Evolutionary conservation across 2,329 filamentous ascomycete genomes (phyloP).

Genomic region (Curvularia spicifera): DNA sequence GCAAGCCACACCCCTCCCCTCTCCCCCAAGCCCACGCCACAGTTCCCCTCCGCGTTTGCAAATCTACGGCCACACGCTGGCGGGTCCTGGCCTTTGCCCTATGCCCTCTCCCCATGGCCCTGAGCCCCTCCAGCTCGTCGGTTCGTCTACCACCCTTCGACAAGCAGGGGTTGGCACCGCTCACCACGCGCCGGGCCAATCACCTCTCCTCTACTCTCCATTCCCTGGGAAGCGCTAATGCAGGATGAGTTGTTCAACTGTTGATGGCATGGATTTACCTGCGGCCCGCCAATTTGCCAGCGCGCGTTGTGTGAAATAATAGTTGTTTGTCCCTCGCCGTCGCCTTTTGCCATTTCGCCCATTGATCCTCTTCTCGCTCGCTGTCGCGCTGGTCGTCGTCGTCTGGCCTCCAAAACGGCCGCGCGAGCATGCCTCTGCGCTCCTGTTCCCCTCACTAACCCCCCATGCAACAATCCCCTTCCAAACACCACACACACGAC

Average conservation of each 20-base stretch:
- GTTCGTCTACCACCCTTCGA: slow-evolving; percentile 12
- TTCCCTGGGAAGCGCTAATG: slow-evolving; percentile 47
- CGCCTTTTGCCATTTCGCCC: slow-evolving; percentile 11
- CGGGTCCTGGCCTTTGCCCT: not conserved
- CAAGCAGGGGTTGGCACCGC: slow-evolving; percentile 13
- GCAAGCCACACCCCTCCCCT: not conserved
- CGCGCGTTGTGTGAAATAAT: slow-evolving; percentile 38
- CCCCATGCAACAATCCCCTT: slow-evolving; percentile 6
- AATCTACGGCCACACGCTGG: not conserved
- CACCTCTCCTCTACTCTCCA: slow-evolving; percentile 17
- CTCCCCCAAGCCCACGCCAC: no score
- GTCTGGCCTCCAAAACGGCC: slow-evolving; percentile 3
- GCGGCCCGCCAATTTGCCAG: slow-evolving; percentile 32
- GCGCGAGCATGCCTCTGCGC: not conserved
- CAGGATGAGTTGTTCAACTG: slow-evolving; percentile 50
- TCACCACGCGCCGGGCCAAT: slow-evolving; percentile 30
- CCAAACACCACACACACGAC: not conserved
- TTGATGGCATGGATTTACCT: slow-evolving; percentile 34
- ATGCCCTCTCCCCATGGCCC: not conserved
- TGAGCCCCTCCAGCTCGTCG: slow-evolving; percentile 16
- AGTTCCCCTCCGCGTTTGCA: not conserved
- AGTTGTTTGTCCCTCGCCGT: slow-evolving; percentile 19
- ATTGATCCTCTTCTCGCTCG: slow-evolving; percentile 15
- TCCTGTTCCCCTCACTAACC: not conserved
- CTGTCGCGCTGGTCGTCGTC: not conserved